A percentile compares a stretch with the other conserved stretches of the same genome.
phyloP scores from a whole-genome alignment of 2,329 filamentous ascomycete genomes.

The Ceratocystis cacaofunesta region DNA sequence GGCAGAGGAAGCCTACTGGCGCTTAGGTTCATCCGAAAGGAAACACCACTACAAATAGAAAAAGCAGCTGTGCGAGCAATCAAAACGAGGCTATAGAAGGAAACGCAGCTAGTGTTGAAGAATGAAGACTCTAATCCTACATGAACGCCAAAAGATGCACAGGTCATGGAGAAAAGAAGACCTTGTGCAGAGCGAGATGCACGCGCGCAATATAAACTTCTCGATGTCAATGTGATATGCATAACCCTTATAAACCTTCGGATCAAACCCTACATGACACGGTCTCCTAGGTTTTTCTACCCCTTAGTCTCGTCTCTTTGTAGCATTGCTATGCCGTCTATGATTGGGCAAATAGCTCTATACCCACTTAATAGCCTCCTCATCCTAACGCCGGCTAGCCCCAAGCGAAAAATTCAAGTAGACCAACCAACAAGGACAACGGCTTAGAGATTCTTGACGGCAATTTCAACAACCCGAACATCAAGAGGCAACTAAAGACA shows the following conservation, averaged over 20 bases:
- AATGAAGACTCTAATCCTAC: too few species aligned
- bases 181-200: too few species aligned
- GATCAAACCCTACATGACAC: not conserved
- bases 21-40: not conserved
- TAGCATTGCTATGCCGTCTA: not conserved
- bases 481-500: not conserved
- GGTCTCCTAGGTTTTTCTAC: not conserved
- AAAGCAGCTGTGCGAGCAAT: not conserved
- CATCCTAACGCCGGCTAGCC: not conserved
- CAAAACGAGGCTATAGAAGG: not conserved
- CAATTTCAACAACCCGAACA: not conserved
- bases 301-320: not conserved
- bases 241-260: too few species aligned
- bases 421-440: conserved; percentile 7
- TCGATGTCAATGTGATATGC: too few species aligned
- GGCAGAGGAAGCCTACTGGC: not conserved
- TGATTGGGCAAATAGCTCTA: not conserved
- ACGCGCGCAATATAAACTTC: too few species aligned
- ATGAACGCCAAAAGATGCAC: too few species aligned
- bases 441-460: not conserved
- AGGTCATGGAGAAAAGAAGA: too few species aligned
- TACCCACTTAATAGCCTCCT: conserved; percentile 1
- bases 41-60: not conserved
- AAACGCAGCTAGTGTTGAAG: not conserved
- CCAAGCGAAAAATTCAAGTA: not conserved